These are phyloP conservation scores for Cutaneotrichosporon daszewskae DNA, from an alignment of 1,284 basidiomycete genomes.

Conservation along the genomic window DNA sequence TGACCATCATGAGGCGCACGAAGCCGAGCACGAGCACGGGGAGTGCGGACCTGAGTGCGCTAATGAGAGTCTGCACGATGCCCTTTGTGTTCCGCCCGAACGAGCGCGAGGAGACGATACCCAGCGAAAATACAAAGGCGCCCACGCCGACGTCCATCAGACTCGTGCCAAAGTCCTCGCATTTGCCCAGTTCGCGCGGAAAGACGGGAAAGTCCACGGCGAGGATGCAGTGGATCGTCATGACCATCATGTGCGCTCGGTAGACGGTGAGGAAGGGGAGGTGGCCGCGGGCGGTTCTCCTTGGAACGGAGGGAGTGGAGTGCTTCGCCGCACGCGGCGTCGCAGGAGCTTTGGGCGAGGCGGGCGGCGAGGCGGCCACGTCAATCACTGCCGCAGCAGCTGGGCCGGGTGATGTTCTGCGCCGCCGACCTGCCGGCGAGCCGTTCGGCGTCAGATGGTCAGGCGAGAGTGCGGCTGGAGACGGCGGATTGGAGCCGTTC, in stretches of 20 bases:
- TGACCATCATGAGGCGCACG: conserved; percentile 76
- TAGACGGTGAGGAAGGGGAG: conserved; percentile 72
- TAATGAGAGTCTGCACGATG: not conserved
- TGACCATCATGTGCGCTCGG: conserved; percentile 89
- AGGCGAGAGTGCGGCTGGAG: not conserved
- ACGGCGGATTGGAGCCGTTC: not conserved
- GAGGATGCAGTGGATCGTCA: conserved; percentile 85
- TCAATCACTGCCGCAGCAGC: not conserved
- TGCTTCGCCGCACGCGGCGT: too few species aligned
- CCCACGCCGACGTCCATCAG: conserved; percentile 98
- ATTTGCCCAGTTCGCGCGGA: conserved; percentile 81
- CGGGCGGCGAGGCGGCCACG: not conserved
- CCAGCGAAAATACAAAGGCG: conserved; percentile 75
- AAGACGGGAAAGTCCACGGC: conserved; percentile 95
- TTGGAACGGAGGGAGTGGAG: too few species aligned
- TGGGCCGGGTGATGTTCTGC: too few species aligned
- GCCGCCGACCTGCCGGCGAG: too few species aligned
- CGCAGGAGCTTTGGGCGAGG: not conserved
- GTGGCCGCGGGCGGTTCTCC: conserved; percentile 5
- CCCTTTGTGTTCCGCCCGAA: conserved; percentile 4
- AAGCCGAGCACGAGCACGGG: conserved; percentile 72
- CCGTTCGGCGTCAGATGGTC: too few species aligned
- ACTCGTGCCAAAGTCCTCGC: conserved; percentile 89
- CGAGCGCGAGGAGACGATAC: conserved; percentile 67
- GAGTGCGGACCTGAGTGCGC: conserved; percentile 55